Percentiles rank a stretch among this genome's conserved stretches.
Conservation (phyloP, 208 protist genomes). For the Acanthamoeba quina region DNA sequence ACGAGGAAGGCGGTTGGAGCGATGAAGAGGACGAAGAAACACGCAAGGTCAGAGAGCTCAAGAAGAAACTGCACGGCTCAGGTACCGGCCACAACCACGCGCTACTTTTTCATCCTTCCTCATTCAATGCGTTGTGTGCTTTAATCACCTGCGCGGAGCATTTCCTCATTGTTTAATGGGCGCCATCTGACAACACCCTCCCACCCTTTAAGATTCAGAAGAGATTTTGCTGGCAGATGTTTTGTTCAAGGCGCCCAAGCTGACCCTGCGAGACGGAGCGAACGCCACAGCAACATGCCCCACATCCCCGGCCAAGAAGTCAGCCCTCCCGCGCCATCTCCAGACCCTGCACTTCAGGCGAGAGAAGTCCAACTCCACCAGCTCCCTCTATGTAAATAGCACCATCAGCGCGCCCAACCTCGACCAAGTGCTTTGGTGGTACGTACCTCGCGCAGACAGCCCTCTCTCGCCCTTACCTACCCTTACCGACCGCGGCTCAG, state of each 20-base stretch:
- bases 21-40: conserved; percentile 27
- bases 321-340: not conserved
- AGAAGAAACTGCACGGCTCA: conserved; percentile 23
- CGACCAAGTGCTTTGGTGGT: conserved; percentile 67
- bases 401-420: conserved; percentile 59
- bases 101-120: not conserved
- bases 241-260: not conserved
- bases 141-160: too few species aligned
- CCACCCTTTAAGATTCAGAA: not conserved
- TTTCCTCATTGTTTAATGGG: too few species aligned
- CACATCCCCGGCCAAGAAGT: not conserved
- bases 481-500: not conserved
- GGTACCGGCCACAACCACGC: not conserved
- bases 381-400: conserved; percentile 69
- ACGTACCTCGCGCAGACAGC: not conserved
- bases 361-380: conserved; percentile 67
- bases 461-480: not conserved
- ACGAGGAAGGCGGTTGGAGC: conserved; percentile 21
- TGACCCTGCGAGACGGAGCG: not conserved
- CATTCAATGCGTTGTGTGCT: not conserved
- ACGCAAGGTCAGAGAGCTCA: conserved; percentile 34
- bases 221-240: conserved; percentile 21
- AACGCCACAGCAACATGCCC: not conserved
- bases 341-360: not conserved
- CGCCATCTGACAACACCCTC: not conserved